Conservation (phyloP, 768 basidiomycete genomes). For the Xanthoconium stramineum region DNA sequence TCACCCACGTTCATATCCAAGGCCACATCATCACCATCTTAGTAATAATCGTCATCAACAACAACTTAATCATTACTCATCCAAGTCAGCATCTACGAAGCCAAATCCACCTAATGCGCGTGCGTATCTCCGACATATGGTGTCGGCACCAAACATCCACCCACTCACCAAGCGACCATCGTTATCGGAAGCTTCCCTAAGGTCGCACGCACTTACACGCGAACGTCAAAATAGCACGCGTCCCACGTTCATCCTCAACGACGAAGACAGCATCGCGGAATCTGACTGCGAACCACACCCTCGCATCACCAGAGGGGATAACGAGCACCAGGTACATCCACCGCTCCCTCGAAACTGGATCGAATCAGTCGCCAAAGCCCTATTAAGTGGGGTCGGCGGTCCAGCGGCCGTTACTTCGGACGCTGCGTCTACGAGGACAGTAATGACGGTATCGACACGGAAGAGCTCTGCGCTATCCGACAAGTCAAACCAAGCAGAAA, state of each 20-base stretch:
- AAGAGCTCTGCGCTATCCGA: constrained; percentile 25
- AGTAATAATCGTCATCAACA: constrained; percentile 21
- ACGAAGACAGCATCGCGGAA: constrained; percentile 26
- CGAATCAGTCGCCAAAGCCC: constrained; percentile 63
- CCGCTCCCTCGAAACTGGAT: constrained; percentile 70
- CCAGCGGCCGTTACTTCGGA: constrained; percentile 29
- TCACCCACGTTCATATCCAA: constrained; percentile 18
- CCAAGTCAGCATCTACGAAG: constrained; percentile 20
- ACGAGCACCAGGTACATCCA: constrained; percentile 35
- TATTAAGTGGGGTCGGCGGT: constrained; percentile 51
- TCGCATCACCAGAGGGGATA: constrained; percentile 31
- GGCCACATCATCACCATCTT: constrained; percentile 20
- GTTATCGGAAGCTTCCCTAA: constrained; percentile 29
- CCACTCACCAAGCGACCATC: constrained; percentile 33
- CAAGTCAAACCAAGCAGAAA: constrained; percentile 23
- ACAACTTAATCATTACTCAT: constrained; percentile 24
- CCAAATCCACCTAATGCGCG: constrained; percentile 47
- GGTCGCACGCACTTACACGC: constrained; percentile 29
- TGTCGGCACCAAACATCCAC: constrained; percentile 51
- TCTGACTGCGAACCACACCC: constrained; percentile 19
- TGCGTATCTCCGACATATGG: constrained; percentile 73
- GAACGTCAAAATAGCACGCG: constrained; percentile 29
- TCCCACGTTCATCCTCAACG: constrained; percentile 32
- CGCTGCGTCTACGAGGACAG: constrained; percentile 22
- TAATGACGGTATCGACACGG: constrained; percentile 20